phyloP scores from a whole-genome alignment of 1,284 basidiomycete species.

The Pascua sp. region DNA sequence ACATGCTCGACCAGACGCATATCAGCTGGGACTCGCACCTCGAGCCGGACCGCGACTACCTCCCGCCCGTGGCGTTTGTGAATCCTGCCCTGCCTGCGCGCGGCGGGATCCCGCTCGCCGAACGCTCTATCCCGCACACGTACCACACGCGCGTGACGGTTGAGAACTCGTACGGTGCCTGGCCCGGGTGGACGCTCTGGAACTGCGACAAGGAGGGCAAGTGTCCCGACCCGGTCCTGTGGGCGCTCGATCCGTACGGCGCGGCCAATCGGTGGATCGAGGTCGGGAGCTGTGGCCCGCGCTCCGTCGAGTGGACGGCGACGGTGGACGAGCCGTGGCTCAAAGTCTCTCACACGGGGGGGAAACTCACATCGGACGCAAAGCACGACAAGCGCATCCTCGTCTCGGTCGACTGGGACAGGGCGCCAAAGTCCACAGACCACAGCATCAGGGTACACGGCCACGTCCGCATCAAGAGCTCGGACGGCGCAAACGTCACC shows the following conservation, averaged over 20 bases:
- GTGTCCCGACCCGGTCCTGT: too few species aligned
- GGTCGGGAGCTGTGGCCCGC: conserved; percentile 45
- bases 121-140: conserved; percentile 50
- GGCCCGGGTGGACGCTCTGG: conserved; percentile 24
- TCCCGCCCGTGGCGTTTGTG: conserved; percentile 24
- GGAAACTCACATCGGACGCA: conserved; percentile 55
- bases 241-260: too few species aligned
- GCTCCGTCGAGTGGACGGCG: too few species aligned
- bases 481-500: too few species aligned
- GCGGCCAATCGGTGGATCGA: too few species aligned
- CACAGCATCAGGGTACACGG: too few species aligned
- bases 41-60: conserved; percentile 61
- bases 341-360: conserved; percentile 53
- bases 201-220: too few species aligned
- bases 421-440: conserved; percentile 46
- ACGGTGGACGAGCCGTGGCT: conserved; percentile 47
- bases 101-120: conserved; percentile 41
- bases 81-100: conserved; percentile 19
- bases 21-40: conserved; percentile 58
- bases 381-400: conserved; percentile 57
- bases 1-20: conserved; percentile 63
- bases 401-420: conserved; percentile 60
- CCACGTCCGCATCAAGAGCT: conserved; percentile 40
- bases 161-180: conserved; percentile 57
- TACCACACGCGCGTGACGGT: conserved; percentile 60